These are phyloP conservation scores for Lactifluus volemus DNA, from an alignment of 768 basidiomycete genomes.

Conservation along the genomic window DNA sequence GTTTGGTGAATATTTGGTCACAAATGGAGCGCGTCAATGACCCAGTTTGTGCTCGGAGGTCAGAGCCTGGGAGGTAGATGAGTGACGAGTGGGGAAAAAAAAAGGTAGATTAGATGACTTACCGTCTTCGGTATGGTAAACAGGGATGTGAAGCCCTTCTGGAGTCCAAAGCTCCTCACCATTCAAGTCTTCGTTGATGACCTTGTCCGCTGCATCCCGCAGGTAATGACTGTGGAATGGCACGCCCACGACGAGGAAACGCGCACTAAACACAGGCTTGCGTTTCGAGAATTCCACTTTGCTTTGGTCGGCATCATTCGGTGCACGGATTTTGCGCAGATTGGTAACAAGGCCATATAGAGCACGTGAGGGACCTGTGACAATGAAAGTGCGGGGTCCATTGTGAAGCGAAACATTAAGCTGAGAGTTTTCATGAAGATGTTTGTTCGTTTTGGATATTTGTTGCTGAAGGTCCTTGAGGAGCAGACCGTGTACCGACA, in stretches of 20 bases:
- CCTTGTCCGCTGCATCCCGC: slow-evolving; percentile 58
- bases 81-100: not conserved
- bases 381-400: slow-evolving; percentile 82
- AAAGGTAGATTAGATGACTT: too few relatives aligned
- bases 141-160: too few relatives aligned
- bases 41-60: slow-evolving; percentile 59
- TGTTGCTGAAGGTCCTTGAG: slow-evolving; percentile 72
- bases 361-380: slow-evolving; percentile 85
- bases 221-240: slow-evolving; percentile 95
- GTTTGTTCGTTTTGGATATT: slow-evolving; percentile 78
- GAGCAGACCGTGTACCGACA: slow-evolving; percentile 77
- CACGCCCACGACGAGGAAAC: slow-evolving; percentile 92
- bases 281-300: slow-evolving; percentile 92
- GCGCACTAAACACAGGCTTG: slow-evolving; percentile 84
- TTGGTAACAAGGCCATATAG: slow-evolving; percentile 92
- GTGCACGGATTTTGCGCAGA: slow-evolving; percentile 83
- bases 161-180: slow-evolving; percentile 69
- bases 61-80: slow-evolving; percentile 50
- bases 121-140: too few relatives aligned
- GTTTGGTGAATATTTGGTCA: slow-evolving; percentile 86
- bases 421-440: slow-evolving; percentile 71
- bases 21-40: slow-evolving; percentile 84
- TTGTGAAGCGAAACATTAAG: slow-evolving; percentile 88
- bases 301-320: slow-evolving; percentile 84
- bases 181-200: slow-evolving; percentile 65